These are phyloP conservation scores for Coffea humblotiana DNA, from an alignment of 305 asterid genomes.

Conservation along the genomic window DNA sequence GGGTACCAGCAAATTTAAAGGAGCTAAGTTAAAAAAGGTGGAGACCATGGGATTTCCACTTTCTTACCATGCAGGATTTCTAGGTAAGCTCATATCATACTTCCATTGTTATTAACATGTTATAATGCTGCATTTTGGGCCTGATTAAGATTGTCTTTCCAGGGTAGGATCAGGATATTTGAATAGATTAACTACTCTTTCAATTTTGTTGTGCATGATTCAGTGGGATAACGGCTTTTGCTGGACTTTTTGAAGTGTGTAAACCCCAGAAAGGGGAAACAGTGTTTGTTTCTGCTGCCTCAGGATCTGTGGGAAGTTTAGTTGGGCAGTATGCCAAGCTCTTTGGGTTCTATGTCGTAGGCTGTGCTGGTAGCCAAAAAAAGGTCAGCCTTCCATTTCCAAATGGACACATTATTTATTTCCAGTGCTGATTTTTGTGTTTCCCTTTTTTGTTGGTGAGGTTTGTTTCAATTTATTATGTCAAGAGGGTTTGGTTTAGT, in stretches of 20 bases:
- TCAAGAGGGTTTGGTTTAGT: too few species aligned
- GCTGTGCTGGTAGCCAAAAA: conserved; percentile 57
- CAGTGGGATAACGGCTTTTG: conserved; percentile 74
- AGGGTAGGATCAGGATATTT: not conserved
- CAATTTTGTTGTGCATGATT: conserved; percentile 35
- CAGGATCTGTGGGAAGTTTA: too few species aligned
- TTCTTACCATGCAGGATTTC: conserved; percentile 58
- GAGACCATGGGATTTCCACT: conserved; percentile 31
- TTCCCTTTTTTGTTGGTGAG: too few species aligned
- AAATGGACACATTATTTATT: not conserved
- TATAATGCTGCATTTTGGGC: too few species aligned
- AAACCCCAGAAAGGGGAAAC: conserved; percentile 66
- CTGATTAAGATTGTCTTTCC: too few species aligned
- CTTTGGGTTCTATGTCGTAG: conserved; percentile 37
- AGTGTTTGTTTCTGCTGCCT: conserved; percentile 38
- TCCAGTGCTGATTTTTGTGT: not conserved
- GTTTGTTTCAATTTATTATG: too few species aligned
- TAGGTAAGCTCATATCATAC: conserved; percentile 35
- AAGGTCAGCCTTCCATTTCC: conserved; percentile 38
- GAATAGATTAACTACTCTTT: not conserved
- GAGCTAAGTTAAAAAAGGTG: conserved; percentile 30
- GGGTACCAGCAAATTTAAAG: conserved; percentile 11
- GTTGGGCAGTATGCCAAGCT: too few species aligned
- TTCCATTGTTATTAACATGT: too few species aligned
- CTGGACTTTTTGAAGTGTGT: conserved; percentile 63